A percentile compares a stretch with the other conserved stretches of the same genome.
These are phyloP conservation scores for Basidioascus undulatus DNA, from an alignment of 768 basidiomycete genomes.

Conservation along the genomic window DNA sequence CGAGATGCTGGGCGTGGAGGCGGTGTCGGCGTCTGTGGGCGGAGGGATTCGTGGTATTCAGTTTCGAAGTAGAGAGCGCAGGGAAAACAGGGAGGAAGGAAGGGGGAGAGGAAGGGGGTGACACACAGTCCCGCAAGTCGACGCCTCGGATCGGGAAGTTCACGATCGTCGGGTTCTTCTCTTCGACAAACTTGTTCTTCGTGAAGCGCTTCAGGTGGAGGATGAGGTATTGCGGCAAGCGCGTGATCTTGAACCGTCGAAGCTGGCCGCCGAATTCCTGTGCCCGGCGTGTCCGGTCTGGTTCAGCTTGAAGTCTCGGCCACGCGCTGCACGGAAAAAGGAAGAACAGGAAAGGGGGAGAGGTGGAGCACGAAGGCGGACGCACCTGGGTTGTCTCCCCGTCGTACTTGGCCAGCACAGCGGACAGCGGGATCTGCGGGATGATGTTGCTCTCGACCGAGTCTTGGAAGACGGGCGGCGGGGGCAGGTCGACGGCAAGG, in stretches of 20 bases:
- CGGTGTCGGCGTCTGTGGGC: constrained; percentile 47
- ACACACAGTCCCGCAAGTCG: constrained; percentile 76
- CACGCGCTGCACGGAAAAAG: too few relatives aligned
- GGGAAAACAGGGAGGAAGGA: not conserved
- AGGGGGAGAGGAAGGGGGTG: constrained; percentile 1
- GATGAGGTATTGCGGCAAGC: constrained; percentile 74
- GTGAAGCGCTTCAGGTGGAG: constrained; percentile 91
- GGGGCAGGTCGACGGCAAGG: constrained; percentile 82
- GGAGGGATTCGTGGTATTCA: not conserved
- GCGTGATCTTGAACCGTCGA: constrained; percentile 69
- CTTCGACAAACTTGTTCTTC: constrained; percentile 87
- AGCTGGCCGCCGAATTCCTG: constrained; percentile 69
- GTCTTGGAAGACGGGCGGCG: constrained; percentile 94
- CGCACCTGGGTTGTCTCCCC: constrained; percentile 65
- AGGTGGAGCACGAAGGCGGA: too few relatives aligned
- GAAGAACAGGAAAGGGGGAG: too few relatives aligned
- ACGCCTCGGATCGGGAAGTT: constrained; percentile 86
- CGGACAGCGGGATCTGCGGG: constrained; percentile 80
- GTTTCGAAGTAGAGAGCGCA: not conserved
- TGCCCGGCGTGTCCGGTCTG: constrained; percentile 1
- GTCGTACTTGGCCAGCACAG: constrained; percentile 80
- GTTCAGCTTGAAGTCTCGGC: too few relatives aligned
- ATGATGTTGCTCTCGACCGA: constrained; percentile 94
- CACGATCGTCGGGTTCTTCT: constrained; percentile 96
- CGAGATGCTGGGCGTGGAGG: constrained; percentile 28